Evolutionary conservation across 495 filamentous ascomycete species (phyloP), one percentile per base, ranked within the genome.

Genomic region (Annulohypoxylon stygium): DNA sequence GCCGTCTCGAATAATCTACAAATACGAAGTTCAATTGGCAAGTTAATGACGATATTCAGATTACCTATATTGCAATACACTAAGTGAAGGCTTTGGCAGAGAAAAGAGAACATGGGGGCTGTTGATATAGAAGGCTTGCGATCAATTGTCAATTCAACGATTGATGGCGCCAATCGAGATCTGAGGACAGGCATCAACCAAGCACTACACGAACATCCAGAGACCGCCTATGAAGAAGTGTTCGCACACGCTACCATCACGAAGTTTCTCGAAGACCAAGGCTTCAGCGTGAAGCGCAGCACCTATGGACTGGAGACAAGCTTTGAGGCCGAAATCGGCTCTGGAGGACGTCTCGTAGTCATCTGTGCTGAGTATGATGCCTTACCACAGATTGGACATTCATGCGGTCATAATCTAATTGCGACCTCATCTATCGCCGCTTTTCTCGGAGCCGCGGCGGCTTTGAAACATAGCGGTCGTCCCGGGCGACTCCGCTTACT

Each of bases 321-420:
- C n/a, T 87, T 90, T 55, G 83, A 84, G 23, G 78, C 85, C 37
- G 83, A 87, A 26, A 82, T 83, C 20, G 82, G 80, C 50, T 70
- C 81, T 11, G 85, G 84, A 39, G 88, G 88, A 1, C 84, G 84
- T 3, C 76, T 87, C 0, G 72, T 90, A 16, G 76, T 82, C n/a
- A 89, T 86, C 77, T 88, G 88, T 63, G 87, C 86, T 30, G 88
- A 90, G 77, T 89, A 89, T 55, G 87, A 84, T 63, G 81, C 82
- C 10, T 72, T 83, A 3, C 83, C 82, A 11, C 79, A 77, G 76
- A 70, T 83, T 78, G 63, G 88, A 75, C 71, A 89, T 76, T 61
- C 85, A 69, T 67, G 87, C 78, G 90, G 90, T 0, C 90, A 92
- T 79, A 92, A 92, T 71, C 81, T 92, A 1, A 92, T 92, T 67